Evolutionary conservation across 2,329 filamentous ascomycete genomes (phyloP), one percentile per base, ranked within the genome.

Genomic region (Sphaerulina musiva): DNA sequence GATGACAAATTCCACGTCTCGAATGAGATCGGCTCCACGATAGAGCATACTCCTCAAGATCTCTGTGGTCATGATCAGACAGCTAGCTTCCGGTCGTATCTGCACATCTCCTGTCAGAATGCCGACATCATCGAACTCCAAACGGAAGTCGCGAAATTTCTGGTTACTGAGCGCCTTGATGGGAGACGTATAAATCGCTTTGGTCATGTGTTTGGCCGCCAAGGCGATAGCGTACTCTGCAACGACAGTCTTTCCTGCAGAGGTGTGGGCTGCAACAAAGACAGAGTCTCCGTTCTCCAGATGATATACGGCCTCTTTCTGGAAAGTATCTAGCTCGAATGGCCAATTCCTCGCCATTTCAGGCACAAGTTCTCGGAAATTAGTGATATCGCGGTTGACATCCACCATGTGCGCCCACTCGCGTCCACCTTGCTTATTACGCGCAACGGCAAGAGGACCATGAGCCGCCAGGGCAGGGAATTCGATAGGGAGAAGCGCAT

Each of bases 391-490:
- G 56, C 89, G 83, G 65, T 92, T 91, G 63, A 97, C 86, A 69
- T 98, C 92, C 1, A 98, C 92, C 84, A 98, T 95, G 72, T 98
- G 93, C 48, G 93, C 93, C 92, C 93, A 98, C 73, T 97, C 89
- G 64, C 82, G 85, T 6, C 87, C 87, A 39, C 83, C 83, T 65
- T 86, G 87, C 66, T 85, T 87, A 57, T 84, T 78, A 56, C 83
- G 82, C 7, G 87, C 84, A 48, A 85, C 76, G 17, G 86, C 80
- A 31, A 96, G 80, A 20, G 83, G 80, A n/a, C 85, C 84, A 66
- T 86, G 87, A 8, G 93, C 89, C 62, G 95, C 88, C 6, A 98
- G 71, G 10, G 95, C 87, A 1, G 93, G 91, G 64, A 96, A 98
- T 67, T 98, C 93, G 26, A 95, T 82, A 0, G 93, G 93, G 0